These are phyloP conservation scores for Cercophora sp. DNA, from an alignment of 495 filamentous ascomycete genomes.

Conservation along the genomic window DNA sequence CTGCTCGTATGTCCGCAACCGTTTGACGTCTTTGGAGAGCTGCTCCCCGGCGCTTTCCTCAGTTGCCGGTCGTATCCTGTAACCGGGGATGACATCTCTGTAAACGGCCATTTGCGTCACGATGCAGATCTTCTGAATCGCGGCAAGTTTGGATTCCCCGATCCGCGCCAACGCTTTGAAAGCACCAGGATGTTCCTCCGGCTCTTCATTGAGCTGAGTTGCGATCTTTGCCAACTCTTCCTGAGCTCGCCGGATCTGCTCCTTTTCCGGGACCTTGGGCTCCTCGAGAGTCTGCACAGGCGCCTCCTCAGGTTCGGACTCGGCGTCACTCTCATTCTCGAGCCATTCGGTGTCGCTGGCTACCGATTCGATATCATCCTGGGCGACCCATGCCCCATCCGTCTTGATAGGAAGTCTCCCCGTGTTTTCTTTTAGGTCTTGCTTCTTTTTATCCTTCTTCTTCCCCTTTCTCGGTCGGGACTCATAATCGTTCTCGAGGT, in stretches of 20 bases:
- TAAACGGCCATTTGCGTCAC: conserved; percentile 86
- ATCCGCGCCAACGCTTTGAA: conserved; percentile 76
- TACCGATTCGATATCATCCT: conserved; percentile 44
- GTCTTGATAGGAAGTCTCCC: conserved; percentile 78
- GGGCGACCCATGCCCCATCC: conserved; percentile 59
- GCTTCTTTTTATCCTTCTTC: conserved; percentile 68
- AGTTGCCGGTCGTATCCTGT: conserved; percentile 77
- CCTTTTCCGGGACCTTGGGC: conserved; percentile 62
- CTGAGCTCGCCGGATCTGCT: conserved; percentile 82
- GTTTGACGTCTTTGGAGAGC: conserved; percentile 86
- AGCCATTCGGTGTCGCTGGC: conserved; percentile 55
- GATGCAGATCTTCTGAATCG: conserved; percentile 78
- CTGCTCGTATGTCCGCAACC: conserved; percentile 77
- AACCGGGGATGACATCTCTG: conserved; percentile 93
- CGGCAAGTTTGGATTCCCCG: conserved; percentile 60
- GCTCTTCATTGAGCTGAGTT: conserved; percentile 78
- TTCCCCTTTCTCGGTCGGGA: conserved; percentile 66
- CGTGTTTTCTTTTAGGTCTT: conserved; percentile 35
- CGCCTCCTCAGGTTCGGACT: conserved; percentile 34
- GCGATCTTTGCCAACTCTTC: conserved; percentile 88
- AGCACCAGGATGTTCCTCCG: conserved; percentile 78
- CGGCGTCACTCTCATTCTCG: conserved; percentile 41
- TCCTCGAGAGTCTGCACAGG: conserved; percentile 42
- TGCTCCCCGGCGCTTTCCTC: conserved; percentile 71
- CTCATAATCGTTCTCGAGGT: conserved; percentile 91